These are phyloP conservation scores for Emergomyces orientalis DNA, from an alignment of 2,329 filamentous ascomycete genomes.

Conservation along the genomic window DNA sequence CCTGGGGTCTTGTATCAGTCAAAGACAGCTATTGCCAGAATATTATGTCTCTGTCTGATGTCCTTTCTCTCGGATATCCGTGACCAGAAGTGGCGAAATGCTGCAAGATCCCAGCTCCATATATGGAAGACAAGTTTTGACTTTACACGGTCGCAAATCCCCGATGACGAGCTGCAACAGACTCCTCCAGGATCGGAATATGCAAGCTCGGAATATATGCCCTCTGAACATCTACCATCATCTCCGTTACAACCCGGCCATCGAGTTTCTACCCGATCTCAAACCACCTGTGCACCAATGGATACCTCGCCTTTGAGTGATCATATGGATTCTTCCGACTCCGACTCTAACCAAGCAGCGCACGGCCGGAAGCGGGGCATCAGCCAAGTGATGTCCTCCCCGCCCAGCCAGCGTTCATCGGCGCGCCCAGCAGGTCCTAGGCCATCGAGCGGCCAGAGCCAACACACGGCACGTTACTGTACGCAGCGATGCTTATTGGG, in stretches of 20 bases:
- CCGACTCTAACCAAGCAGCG: slow-evolving; percentile 14
- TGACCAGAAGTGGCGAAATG: slow-evolving; percentile 20
- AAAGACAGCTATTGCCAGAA: too few species aligned
- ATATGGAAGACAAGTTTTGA: too few species aligned
- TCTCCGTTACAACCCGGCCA: slow-evolving; percentile 16
- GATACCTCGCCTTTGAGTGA: not conserved
- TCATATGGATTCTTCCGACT: slow-evolving; percentile 11
- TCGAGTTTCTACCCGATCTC: slow-evolving; percentile 17
- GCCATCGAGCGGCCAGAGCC: too few species aligned
- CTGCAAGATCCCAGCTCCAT: too few species aligned
- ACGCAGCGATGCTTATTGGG: too few species aligned
- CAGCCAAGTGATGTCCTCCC: slow-evolving; percentile 21
- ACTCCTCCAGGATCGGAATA: too few species aligned
- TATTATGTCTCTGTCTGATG: slow-evolving; percentile 23
- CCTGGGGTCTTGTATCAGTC: too few species aligned
- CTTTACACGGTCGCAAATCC: too few species aligned
- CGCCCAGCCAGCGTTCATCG: slow-evolving; percentile 10
- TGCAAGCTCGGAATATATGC: too few species aligned
- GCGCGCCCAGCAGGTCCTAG: not conserved
- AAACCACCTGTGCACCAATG: slow-evolving; percentile 14
- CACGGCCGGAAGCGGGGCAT: slow-evolving; percentile 18
- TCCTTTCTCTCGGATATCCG: slow-evolving; percentile 15
- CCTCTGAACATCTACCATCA: slow-evolving; percentile 18
- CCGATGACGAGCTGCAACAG: too few species aligned
- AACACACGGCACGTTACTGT: too few species aligned